Base-by-base conservation (phyloP, 2,329 filamentous ascomycete genomes). In the Eutypella sp. region DNA sequence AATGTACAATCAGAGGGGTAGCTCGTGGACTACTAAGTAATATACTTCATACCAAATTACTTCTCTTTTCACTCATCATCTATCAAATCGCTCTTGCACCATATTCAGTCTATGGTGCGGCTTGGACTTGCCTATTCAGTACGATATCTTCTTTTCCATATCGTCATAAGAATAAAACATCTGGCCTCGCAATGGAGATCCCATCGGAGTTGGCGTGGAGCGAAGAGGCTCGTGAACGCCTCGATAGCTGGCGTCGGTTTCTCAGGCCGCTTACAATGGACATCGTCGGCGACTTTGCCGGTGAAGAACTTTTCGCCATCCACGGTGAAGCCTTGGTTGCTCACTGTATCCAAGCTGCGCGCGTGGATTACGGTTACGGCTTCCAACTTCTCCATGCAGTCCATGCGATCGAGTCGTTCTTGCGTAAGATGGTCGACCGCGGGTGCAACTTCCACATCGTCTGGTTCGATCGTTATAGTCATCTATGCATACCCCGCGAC, bases 251-350 rank as follows among this genome's bases (percentile, higher is more conserved):
- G 55, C 52, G 49, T 25, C 31, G 27, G 27, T 44, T 47, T 20
- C 43, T 57, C 22, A 51, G 41, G 13, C 58, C 65, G 3, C 58
- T 60, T 6, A 57, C 50, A n/a, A 72, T 87, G 23, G 83, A 88
- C 54, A 74, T 90, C 2, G 78, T 89, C 4, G 84, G 86, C 34
- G 87, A 90, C 59, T 90, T 87, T 64, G 84, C 84, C 3, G 85
- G 87, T 19, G 80, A 79, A 48, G 85, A 89, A 58, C 71, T 84
- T 10, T 90, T 89, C 59, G 68, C 85, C 19, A 75, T 90, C 24
- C 84, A 90, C 52, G 85, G 85, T 24, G 85, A 91, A 56, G 84
- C 84, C 0, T 63, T 90, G n/a, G 67, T 90, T 10, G 67, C 80
- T 6, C 67, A 85, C 47, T 84, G 78, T 55, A 77, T 89, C 40